phyloP scores from a whole-genome alignment of 306 rosid species.

The Citrullus colocynthis region DNA sequence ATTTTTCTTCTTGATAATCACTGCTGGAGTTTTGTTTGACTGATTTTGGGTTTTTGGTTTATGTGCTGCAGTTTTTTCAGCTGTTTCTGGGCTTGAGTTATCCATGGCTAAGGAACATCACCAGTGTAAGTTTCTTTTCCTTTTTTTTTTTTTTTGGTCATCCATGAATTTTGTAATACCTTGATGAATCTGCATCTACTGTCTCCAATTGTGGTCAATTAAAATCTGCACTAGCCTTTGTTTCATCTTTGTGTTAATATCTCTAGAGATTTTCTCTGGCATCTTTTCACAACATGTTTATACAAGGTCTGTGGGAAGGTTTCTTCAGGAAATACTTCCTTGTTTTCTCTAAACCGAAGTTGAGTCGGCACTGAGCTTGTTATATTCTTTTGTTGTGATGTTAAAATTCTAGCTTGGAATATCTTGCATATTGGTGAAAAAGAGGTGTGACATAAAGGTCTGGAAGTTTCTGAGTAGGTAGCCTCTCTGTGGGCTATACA shows the following conservation, averaged over 20 bases:
- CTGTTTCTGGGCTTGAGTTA: conserved; percentile 90
- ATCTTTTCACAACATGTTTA: not conserved
- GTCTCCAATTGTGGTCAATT: too few relatives aligned
- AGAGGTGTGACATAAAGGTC: not conserved
- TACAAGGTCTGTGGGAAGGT: not conserved
- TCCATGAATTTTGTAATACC: not conserved
- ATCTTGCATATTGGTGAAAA: not conserved
- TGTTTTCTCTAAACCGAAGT: too few relatives aligned
- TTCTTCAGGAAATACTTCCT: not conserved
- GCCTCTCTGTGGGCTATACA: too few relatives aligned
- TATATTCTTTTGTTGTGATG: not conserved
- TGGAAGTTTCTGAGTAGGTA: too few relatives aligned
- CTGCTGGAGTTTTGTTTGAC: not conserved
- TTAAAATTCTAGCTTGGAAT: not conserved
- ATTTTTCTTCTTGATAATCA: not conserved
- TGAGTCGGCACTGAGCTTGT: not conserved
- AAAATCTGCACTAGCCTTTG: too few relatives aligned
- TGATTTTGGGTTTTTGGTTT: conserved; percentile 1
- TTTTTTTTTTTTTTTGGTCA: not conserved
- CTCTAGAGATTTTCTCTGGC: too few relatives aligned
- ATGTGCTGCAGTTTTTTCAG: conserved; percentile 70
- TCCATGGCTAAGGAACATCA: conserved; percentile 85
- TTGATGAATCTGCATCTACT: too few relatives aligned
- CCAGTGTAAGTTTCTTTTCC: conserved; percentile 42
- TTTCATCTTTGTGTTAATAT: too few relatives aligned